Percentiles rank a stretch among this genome's conserved stretches.
Evolutionary conservation across 2,329 filamentous ascomycete species (phyloP).

Genomic region (Stromatinia cepivora): DNA sequence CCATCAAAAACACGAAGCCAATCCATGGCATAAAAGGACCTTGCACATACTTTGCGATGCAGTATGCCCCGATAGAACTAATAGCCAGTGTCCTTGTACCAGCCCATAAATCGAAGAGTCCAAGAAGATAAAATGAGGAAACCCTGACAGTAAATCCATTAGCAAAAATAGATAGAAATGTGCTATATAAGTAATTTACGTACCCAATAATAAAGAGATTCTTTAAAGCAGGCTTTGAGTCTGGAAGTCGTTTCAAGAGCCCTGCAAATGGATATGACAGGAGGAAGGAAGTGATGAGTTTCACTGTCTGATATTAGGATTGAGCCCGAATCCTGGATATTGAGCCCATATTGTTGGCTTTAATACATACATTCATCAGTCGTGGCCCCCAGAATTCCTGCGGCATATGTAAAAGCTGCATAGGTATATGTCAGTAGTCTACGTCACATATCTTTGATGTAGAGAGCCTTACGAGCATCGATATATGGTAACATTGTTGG

Average conservation of each 20-base stretch:
- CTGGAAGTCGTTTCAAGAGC: conserved; percentile 85
- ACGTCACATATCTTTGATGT: conserved; percentile 12
- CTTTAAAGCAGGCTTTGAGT: conserved; percentile 78
- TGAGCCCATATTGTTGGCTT: not conserved
- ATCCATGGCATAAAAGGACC: conserved; percentile 98
- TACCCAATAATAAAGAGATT: conserved; percentile 84
- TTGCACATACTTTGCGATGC: conserved; percentile 78
- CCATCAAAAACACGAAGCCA: conserved; percentile 91
- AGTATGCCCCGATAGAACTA: conserved; percentile 76
- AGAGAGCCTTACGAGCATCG: conserved; percentile 51
- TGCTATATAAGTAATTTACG: conserved; percentile 31
- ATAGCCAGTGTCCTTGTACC: conserved; percentile 78
- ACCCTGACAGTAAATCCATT: conserved; percentile 51
- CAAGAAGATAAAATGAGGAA: conserved; percentile 87
- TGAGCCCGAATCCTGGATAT: not conserved
- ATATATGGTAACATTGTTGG: conserved; percentile 62
- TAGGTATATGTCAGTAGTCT: conserved; percentile 38
- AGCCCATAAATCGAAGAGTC: conserved; percentile 88
- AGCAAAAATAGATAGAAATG: not conserved
- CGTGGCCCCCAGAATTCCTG: conserved; percentile 59
- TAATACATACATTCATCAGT: conserved; percentile 59
- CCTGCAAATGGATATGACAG: conserved; percentile 90
- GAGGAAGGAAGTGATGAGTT: conserved; percentile 87
- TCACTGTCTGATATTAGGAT: conserved; percentile 60
- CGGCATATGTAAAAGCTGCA: conserved; percentile 61